phyloP scores from a whole-genome alignment of 129 eudicot species.

The Lactuca sativa region DNA sequence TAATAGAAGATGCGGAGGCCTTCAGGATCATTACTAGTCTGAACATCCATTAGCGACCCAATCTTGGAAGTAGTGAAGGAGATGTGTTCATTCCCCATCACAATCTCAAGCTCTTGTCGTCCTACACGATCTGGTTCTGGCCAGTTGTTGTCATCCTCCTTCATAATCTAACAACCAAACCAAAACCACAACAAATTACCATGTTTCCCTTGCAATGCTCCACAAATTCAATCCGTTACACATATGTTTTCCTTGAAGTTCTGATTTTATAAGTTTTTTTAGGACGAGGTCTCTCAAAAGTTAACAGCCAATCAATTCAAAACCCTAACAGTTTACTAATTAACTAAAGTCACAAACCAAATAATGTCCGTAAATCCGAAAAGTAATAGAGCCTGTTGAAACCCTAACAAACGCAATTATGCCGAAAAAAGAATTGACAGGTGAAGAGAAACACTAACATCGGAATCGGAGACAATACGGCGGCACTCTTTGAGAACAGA shows the following conservation, averaged over 20 bases:
- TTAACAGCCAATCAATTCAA: neutral
- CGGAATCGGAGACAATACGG: constrained; percentile 89
- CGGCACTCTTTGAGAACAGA: constrained; percentile 91
- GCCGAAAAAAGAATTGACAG: too few species aligned
- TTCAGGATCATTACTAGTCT: constrained; percentile 96
- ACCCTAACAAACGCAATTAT: constrained; percentile 12
- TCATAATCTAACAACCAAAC: constrained; percentile 66
- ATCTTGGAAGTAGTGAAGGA: constrained; percentile 97
- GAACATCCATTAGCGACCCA: constrained; percentile 98
- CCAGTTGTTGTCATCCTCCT: constrained; percentile 99
- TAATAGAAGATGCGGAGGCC: constrained; percentile 96
- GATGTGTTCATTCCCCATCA: constrained; percentile 98
- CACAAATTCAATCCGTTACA: neutral
- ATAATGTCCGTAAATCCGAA: neutral
- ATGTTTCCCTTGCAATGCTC: constrained; percentile 1
- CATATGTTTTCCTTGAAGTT: neutral
- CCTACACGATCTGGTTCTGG: constrained; percentile 99
- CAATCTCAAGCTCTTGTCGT: constrained; percentile 98
- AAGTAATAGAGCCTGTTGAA: neutral
- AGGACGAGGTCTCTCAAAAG: neutral
- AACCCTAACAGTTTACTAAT: neutral
- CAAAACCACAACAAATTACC: neutral
- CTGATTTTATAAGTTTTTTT: too few species aligned
- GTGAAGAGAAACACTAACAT: constrained; percentile 33
- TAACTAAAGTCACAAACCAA: too few species aligned